These are phyloP conservation scores for Sugiyamaella lignohabitans DNA, from an alignment of 805 yeast species.

Conservation along the genomic window DNA sequence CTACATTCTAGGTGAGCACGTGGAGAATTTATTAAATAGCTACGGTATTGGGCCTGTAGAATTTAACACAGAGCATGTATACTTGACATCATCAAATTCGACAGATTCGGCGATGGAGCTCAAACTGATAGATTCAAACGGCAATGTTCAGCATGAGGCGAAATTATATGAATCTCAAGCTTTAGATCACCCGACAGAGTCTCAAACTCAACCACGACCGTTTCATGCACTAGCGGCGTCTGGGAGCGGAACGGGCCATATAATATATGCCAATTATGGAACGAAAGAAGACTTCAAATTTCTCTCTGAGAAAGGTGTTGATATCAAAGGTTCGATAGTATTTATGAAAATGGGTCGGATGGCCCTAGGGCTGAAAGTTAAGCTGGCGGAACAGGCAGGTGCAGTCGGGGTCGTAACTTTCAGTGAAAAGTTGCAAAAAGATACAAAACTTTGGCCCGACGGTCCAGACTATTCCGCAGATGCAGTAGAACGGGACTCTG, in stretches of 20 bases:
- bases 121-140: slow-evolving; percentile 25
- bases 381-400: slow-evolving; percentile 49
- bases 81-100: slow-evolving; percentile 57
- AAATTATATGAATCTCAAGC: slow-evolving; percentile 33
- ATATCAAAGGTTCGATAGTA: slow-evolving; percentile 46
- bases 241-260: slow-evolving; percentile 48
- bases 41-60: slow-evolving; percentile 49
- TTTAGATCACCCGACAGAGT: slow-evolving; percentile 23
- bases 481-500: slow-evolving; percentile 42
- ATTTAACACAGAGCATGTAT: slow-evolving; percentile 46
- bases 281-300: slow-evolving; percentile 44
- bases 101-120: slow-evolving; percentile 26
- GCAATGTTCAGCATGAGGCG: slow-evolving; percentile 31
- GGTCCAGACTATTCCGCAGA: slow-evolving; percentile 35
- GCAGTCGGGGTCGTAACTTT: slow-evolving; percentile 67
- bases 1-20: slow-evolving; percentile 58
- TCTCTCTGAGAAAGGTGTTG: slow-evolving; percentile 36
- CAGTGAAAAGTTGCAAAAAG: slow-evolving; percentile 31
- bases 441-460: slow-evolving; percentile 26
- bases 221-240: slow-evolving; percentile 64
- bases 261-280: slow-evolving; percentile 68
- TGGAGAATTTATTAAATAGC: slow-evolving; percentile 51
- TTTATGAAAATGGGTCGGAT: slow-evolving; percentile 50
- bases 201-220: slow-evolving; percentile 28
- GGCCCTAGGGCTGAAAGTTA: slow-evolving; percentile 46